Conservation (phyloP, 768 basidiomycete genomes). For the Kwoniella sp. region DNA sequence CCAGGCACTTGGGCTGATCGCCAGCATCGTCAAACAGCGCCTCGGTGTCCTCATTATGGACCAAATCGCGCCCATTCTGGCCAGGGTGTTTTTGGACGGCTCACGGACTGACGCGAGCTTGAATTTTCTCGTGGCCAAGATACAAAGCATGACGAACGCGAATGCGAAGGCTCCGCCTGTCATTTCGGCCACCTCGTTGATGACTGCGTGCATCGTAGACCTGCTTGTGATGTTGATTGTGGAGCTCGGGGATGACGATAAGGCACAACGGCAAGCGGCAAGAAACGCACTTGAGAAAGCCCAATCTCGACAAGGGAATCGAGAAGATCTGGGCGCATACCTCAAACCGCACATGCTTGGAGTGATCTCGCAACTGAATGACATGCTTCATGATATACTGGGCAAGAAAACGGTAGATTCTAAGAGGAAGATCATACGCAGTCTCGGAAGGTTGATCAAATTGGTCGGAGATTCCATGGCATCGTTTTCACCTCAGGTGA, state of each 20-base stretch:
- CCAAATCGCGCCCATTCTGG: constrained; percentile 33
- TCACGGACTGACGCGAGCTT: constrained; percentile 25
- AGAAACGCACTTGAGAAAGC: constrained; percentile 48
- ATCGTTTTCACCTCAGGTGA: constrained; percentile 83
- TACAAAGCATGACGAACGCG: constrained; percentile 28
- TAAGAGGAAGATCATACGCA: constrained; percentile 77
- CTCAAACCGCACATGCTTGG: constrained; percentile 79
- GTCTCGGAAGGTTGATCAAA: constrained; percentile 71
- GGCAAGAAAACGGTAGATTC: constrained; percentile 70
- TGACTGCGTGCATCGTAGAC: constrained; percentile 69
- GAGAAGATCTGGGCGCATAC: constrained; percentile 61
- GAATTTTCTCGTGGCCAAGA: constrained; percentile 36
- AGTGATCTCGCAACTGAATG: constrained; percentile 79
- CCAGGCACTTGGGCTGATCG: constrained; percentile 30
- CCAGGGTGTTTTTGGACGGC: constrained; percentile 41
- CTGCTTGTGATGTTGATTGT: constrained; percentile 76
- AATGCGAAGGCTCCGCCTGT: constrained; percentile 15
- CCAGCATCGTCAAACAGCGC: constrained; percentile 26
- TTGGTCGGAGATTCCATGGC: constrained; percentile 72
- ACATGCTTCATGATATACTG: constrained; percentile 78
- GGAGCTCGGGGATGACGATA: constrained; percentile 71
- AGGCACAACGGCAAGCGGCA: constrained; percentile 60
- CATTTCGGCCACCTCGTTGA: constrained; percentile 42
- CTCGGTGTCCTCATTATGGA: constrained; percentile 46
- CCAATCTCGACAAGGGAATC: constrained; percentile 46